These are phyloP conservation scores for Streptanthus diversifolius DNA, from an alignment of 345 rosid genomes.

Conservation along the genomic window DNA sequence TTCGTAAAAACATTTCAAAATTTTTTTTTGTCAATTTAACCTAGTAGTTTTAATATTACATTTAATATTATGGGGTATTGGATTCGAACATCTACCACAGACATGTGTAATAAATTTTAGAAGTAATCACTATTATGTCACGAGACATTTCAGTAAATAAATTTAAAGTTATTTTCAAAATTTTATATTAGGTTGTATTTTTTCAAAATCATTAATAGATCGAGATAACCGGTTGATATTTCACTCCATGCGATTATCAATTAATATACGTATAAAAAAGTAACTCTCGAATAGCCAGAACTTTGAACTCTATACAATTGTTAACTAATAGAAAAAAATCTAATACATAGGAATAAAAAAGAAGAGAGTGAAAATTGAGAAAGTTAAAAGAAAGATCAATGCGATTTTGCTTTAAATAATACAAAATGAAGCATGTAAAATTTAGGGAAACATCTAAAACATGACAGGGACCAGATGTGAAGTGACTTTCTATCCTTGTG, in stretches of 20 bases:
- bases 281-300: slow-evolving; percentile 1
- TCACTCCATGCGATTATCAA: background rate
- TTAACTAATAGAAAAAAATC: slow-evolving; percentile 4
- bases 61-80: too few relatives aligned
- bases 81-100: too few relatives aligned
- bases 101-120: too few relatives aligned
- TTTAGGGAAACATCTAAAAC: slow-evolving; percentile 19
- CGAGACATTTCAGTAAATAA: background rate
- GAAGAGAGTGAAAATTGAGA: slow-evolving; percentile 21
- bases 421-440: slow-evolving; percentile 15
- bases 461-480: background rate
- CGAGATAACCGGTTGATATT: background rate
- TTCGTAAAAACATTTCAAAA: background rate
- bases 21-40: too few relatives aligned
- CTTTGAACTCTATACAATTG: slow-evolving; percentile 28
- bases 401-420: slow-evolving; percentile 10
- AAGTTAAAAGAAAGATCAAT: slow-evolving; percentile 16
- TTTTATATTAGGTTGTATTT: background rate
- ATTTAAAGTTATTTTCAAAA: background rate
- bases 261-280: background rate
- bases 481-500: slow-evolving; percentile 43
- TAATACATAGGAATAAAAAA: slow-evolving; percentile 13
- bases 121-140: too few relatives aligned
- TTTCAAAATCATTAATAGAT: background rate
- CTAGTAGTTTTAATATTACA: too few relatives aligned